Evolutionary conservation across 2,329 filamentous ascomycete species (phyloP).

Genomic region (Didymellaceae sp.): DNA sequence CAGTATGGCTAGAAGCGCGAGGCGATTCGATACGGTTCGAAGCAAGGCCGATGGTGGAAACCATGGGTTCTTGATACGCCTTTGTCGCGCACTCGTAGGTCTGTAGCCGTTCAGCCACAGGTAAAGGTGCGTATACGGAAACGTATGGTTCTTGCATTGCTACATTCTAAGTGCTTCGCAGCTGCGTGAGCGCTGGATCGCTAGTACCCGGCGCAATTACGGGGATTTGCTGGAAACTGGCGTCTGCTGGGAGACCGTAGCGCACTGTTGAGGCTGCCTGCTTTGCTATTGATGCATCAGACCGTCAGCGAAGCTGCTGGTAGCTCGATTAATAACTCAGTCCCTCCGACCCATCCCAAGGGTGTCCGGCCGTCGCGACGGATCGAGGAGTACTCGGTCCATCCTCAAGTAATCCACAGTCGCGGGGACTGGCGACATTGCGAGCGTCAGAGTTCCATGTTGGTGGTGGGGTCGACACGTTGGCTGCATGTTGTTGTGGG

Average conservation of each 20-base stretch:
- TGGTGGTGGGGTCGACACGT: conserved; percentile 21
- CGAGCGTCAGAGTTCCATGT: conserved; percentile 5
- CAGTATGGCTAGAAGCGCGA: conserved; percentile 18
- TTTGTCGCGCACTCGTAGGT: conserved; percentile 22
- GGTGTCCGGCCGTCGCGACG: not conserved
- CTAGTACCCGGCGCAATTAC: conserved; percentile 21
- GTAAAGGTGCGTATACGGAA: conserved; percentile 9
- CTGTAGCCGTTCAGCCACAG: conserved; percentile 1
- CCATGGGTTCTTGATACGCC: conserved; percentile 20
- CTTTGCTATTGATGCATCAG: conserved; percentile 11
- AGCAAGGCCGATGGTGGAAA: conserved; percentile 15
- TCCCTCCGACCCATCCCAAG: not conserved
- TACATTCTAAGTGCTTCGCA: conserved; percentile 35
- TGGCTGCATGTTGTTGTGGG: conserved; percentile 14
- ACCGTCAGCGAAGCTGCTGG: conserved; percentile 30
- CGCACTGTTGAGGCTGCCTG: conserved; percentile 11
- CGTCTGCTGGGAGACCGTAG: not conserved
- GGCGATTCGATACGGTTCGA: conserved; percentile 15
- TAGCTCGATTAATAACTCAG: not conserved
- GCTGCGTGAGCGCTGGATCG: conserved; percentile 31
- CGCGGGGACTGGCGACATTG: not conserved
- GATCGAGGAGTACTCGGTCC: too few relatives aligned
- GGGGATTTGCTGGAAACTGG: conserved; percentile 20
- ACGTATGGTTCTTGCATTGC: conserved; percentile 38
- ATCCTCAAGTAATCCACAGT: not conserved